Conservation (phyloP, 257 asterid genomes). For the Datura wrightii region DNA sequence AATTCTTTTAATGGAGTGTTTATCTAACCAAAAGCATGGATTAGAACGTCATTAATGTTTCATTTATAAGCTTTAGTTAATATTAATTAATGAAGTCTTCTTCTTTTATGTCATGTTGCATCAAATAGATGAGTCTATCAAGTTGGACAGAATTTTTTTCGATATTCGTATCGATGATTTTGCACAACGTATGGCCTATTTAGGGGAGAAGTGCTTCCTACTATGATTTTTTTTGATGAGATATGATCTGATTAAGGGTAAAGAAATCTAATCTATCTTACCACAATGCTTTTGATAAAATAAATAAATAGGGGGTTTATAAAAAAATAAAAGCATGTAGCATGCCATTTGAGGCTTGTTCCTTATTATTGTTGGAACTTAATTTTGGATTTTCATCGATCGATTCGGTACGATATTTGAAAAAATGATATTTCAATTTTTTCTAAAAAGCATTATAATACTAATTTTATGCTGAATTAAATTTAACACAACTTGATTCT, state of each 20-base stretch:
- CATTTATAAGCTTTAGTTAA: background rate
- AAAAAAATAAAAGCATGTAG: background rate
- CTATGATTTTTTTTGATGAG: background rate
- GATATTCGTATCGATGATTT: too few species aligned
- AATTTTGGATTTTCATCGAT: background rate
- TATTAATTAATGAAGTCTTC: constrained; percentile 2
- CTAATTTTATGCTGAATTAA: background rate
- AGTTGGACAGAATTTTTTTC: too few species aligned
- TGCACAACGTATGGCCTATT: accelerated
- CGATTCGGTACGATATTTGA: background rate
- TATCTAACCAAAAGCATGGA: background rate
- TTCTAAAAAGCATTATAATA: background rate
- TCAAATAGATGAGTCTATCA: background rate
- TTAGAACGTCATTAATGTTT: background rate
- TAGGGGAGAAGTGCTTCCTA: background rate
- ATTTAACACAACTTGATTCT: background rate
- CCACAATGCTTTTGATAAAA: accelerated
- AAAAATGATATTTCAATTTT: background rate
- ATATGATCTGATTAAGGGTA: background rate
- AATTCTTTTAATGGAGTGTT: background rate
- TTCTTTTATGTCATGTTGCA: background rate
- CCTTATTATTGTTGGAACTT: background rate
- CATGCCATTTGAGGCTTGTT: background rate
- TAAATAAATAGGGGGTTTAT: background rate
- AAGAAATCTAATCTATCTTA: background rate